These are phyloP conservation scores for Cornus controversa DNA, from an alignment of 148 eudicot genomes.

Conservation along the genomic window DNA sequence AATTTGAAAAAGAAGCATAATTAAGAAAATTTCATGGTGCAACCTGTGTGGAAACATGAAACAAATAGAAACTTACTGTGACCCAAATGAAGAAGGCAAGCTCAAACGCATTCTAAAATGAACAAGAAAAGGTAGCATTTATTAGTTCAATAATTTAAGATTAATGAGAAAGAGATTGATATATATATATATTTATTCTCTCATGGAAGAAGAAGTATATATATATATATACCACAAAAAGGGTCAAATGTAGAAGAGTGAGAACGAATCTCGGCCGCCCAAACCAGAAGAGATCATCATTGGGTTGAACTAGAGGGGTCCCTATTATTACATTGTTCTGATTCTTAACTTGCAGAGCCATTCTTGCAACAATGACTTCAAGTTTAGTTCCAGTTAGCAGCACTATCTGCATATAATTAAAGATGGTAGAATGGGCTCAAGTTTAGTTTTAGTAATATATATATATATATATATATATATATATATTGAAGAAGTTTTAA, in stretches of 20 bases:
- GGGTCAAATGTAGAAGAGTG: neutral
- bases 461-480: too few species aligned
- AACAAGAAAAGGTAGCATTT: neutral
- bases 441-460: neutral
- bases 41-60: too few species aligned
- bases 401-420: constrained; percentile 22
- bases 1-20: neutral
- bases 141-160: neutral
- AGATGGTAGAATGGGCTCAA: neutral
- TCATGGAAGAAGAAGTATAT: neutral
- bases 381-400: constrained; percentile 39
- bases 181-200: neutral
- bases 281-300: constrained; percentile 12
- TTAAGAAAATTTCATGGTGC: neutral
- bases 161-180: neutral
- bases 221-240: neutral
- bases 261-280: constrained; percentile 4
- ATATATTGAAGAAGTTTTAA: neutral
- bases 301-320: constrained; percentile 9
- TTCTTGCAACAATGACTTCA: constrained; percentile 17
- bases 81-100: constrained; percentile 9
- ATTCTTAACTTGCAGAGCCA: neutral
- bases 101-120: constrained; percentile 1
- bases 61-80: neutral
- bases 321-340: constrained; percentile 7